phyloP scores from a whole-genome alignment of 371 early-diverging fungal species.

The Mucor ambiguus region DNA sequence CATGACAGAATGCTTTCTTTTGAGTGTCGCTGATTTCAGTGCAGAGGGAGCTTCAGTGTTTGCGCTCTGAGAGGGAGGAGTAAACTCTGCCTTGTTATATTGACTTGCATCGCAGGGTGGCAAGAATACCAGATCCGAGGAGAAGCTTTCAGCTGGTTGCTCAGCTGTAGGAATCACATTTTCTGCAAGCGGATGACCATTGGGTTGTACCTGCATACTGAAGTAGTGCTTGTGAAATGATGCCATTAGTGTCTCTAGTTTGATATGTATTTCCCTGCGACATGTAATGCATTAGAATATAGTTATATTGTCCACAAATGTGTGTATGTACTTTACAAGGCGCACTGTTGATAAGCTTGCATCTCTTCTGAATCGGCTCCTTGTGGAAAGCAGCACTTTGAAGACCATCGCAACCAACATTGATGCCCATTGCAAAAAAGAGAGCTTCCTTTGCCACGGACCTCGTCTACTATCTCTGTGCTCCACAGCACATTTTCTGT shows the following conservation, averaged over 20 bases:
- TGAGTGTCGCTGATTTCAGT: not conserved
- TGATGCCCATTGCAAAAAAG: not conserved
- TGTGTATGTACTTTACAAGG: slow-evolving; percentile 11
- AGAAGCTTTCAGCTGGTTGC: not conserved
- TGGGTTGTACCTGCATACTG: not conserved
- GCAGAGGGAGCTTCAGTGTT: not conserved
- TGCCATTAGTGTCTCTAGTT: slow-evolving; percentile 22
- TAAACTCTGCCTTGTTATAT: not conserved
- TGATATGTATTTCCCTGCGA: slow-evolving; percentile 25
- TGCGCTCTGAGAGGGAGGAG: not conserved
- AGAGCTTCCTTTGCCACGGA: not conserved
- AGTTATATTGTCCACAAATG: not conserved
- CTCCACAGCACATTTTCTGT: slow-evolving; percentile 16
- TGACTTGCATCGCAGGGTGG: not conserved
- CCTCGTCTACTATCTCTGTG: slow-evolving; percentile 10
- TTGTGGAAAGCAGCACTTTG: not conserved
- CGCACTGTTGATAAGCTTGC: slow-evolving; percentile 17
- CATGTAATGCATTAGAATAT: not conserved
- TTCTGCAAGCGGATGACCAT: not conserved
- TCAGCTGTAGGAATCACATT: not conserved
- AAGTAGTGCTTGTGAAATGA: slow-evolving; percentile 21
- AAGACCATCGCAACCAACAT: slow-evolving; percentile 13
- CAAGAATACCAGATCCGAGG: not conserved
- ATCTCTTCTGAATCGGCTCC: not conserved
- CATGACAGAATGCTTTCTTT: not conserved